phyloP scores from a whole-genome alignment of 495 filamentous ascomycete genomes.

The Penicillium taxi region DNA sequence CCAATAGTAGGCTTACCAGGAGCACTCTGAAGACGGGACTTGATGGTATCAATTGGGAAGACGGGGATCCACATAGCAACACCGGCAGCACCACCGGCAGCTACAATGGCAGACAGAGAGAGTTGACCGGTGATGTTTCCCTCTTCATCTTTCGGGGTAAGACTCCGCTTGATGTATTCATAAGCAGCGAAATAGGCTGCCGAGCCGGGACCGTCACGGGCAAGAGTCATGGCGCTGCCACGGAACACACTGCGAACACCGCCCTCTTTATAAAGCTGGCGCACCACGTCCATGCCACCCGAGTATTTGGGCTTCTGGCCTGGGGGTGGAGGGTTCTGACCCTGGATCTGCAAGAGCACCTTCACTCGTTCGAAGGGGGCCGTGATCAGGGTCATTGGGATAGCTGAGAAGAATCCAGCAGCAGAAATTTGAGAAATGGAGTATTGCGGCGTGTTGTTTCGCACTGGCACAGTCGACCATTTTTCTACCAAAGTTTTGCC shows the following conservation, averaged over 20 bases:
- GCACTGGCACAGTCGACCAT: conserved; percentile 52
- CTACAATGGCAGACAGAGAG: conserved; percentile 72
- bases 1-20: conserved; percentile 79
- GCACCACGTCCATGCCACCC: conserved; percentile 85
- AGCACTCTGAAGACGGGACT: conserved; percentile 85
- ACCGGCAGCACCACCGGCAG: conserved; percentile 82
- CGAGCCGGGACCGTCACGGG: conserved; percentile 83
- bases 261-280: conserved; percentile 87
- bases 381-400: conserved; percentile 96
- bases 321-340: conserved; percentile 73
- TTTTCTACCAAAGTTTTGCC: conserved; percentile 78
- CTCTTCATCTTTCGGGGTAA: conserved; percentile 79
- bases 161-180: conserved; percentile 79
- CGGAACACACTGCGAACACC: conserved; percentile 87
- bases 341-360: conserved; percentile 95
- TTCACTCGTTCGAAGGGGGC: conserved; percentile 98
- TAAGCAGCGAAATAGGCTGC: conserved; percentile 97
- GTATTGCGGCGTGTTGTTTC: conserved; percentile 55
- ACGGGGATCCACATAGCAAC: conserved; percentile 99
- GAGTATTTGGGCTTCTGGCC: conserved; percentile 91
- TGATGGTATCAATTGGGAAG: conserved; percentile 96
- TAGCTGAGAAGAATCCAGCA: conserved; percentile 94
- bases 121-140: conserved; percentile 63
- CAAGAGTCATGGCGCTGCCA: conserved; percentile 82
- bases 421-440: conserved; percentile 81